Evolutionary conservation across 768 basidiomycete genomes (phyloP), one percentile per base, ranked within the genome.

Genomic region (Suillus tomentosus): DNA sequence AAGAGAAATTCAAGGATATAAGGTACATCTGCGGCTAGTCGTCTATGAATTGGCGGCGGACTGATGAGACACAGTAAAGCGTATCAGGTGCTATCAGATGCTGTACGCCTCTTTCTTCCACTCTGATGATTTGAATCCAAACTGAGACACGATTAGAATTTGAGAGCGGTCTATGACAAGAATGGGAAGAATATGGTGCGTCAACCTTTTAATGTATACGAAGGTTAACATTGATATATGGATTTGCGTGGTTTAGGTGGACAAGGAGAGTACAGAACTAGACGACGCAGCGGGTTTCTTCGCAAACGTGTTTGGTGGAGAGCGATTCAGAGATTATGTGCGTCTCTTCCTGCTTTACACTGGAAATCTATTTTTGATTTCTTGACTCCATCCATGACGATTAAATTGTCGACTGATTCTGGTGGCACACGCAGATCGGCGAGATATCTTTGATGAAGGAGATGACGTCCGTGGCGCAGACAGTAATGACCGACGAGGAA

Each of bases 371-470:
- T 62, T 65, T 22, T 17, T 7, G 19, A 66, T 48, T 8, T 15
- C 3, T 40, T 48, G 3, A 54, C 59, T 47, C 65, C 50, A 62
- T 47, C 40, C 17, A 40, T 58, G 22, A 42, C 60, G 27, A 40
- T 31, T 11, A 55, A 54, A 40, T 7, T 56, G 19, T 37, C 55
- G 27, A 42, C 53, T 34, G 47, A 47, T 58, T 27, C 59, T 22
- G 53, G 37, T 22, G 6, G 36, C 36, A 31, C 31, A n/a, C 50
- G 19, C 75, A 97, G 96, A 96, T 99, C 66, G 96, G 96, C 64
- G 96, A 98, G 80, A 96, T 99, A 62, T 90, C 91, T 7, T 82
- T 98, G 45, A 94, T 97, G 87, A 98, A 95, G 73, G 94, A 93
- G 68, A 92, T 95, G 90, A 88, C 92, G 27, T 85, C 86, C 40